Conservation (phyloP, 2,329 filamentous ascomycete genomes). For the Alternaria angustiovoidea region DNA sequence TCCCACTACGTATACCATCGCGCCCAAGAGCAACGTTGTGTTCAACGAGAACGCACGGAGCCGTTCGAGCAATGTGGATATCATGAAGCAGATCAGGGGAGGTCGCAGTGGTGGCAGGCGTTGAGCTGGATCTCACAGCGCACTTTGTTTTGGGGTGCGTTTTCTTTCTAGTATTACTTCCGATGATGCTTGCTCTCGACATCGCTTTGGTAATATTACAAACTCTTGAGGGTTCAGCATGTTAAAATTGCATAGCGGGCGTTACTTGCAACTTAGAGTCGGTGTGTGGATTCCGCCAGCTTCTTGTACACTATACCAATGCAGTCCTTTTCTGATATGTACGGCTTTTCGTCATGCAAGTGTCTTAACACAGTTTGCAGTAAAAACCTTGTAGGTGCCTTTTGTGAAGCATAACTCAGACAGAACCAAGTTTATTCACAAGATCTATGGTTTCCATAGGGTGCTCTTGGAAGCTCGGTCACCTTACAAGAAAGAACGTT, state of each 20-base stretch:
- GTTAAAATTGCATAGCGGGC: constrained; percentile 21
- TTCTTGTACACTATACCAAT: constrained; percentile 6
- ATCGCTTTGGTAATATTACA: constrained; percentile 1
- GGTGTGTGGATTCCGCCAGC: background rate
- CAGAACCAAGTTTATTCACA: background rate
- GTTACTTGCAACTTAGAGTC: constrained; percentile 8
- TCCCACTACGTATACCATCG: constrained; percentile 69
- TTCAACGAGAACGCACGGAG: constrained; percentile 42
- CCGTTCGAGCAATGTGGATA: constrained; percentile 38
- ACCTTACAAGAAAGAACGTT: background rate
- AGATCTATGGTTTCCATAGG: background rate
- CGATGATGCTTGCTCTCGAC: background rate
- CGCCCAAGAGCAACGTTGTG: constrained; percentile 64
- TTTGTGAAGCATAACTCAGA: background rate
- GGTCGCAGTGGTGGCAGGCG: constrained; percentile 38
- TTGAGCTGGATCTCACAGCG: background rate
- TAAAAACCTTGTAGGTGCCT: background rate
- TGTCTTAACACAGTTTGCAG: background rate
- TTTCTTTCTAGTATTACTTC: constrained; percentile 1
- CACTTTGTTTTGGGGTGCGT: background rate
- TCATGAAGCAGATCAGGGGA: constrained; percentile 42
- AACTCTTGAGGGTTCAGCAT: background rate
- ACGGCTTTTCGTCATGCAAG: background rate
- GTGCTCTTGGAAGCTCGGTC: background rate
- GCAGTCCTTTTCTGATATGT: background rate